These are phyloP conservation scores for Clonostachys rosea DNA, from an alignment of 2,329 filamentous ascomycete genomes.

Conservation along the genomic window DNA sequence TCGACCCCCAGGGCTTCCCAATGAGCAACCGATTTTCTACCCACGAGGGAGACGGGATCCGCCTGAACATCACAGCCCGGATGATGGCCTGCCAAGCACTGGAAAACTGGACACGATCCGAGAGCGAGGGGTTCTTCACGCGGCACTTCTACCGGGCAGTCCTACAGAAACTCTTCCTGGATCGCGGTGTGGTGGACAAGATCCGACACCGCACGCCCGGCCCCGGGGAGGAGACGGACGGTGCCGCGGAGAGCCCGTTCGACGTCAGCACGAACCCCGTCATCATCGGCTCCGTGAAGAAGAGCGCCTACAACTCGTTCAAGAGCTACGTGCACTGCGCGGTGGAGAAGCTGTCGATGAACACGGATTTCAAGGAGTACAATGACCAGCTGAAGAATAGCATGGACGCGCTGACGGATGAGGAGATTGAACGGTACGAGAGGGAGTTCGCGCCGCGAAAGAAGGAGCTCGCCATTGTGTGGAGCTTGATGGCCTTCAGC, in stretches of 20 bases:
- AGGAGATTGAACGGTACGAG: constrained; percentile 71
- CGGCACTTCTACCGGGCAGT: constrained; percentile 90
- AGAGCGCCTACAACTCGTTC: constrained; percentile 74
- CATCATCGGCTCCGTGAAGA: constrained; percentile 80
- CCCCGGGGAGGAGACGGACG: constrained; percentile 6
- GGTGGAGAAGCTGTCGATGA: constrained; percentile 64
- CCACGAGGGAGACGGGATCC: constrained; percentile 58
- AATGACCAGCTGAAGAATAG: constrained; percentile 58
- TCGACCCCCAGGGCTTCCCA: constrained; percentile 88
- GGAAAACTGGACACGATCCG: constrained; percentile 78
- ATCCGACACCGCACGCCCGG: constrained; percentile 32
- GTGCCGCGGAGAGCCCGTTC: constrained; percentile 31
- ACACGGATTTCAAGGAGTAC: constrained; percentile 51
- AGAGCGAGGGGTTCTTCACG: constrained; percentile 85
- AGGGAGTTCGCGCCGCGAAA: constrained; percentile 57
- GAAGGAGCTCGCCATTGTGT: constrained; percentile 81
- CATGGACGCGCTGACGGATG: constrained; percentile 66
- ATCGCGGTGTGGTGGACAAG: constrained; percentile 70
- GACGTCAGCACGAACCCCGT: constrained; percentile 68
- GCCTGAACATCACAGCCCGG: constrained; percentile 90
- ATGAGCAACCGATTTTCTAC: constrained; percentile 71
- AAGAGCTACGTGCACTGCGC: constrained; percentile 76
- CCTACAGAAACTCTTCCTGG: constrained; percentile 87
- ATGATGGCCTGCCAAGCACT: constrained; percentile 99
- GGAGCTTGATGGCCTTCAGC: constrained; percentile 95